A percentile compares a stretch with the other conserved stretches of the same genome.
phyloP scores from a whole-genome alignment of 768 basidiomycete species.

The Kwoniella botswanensis region DNA sequence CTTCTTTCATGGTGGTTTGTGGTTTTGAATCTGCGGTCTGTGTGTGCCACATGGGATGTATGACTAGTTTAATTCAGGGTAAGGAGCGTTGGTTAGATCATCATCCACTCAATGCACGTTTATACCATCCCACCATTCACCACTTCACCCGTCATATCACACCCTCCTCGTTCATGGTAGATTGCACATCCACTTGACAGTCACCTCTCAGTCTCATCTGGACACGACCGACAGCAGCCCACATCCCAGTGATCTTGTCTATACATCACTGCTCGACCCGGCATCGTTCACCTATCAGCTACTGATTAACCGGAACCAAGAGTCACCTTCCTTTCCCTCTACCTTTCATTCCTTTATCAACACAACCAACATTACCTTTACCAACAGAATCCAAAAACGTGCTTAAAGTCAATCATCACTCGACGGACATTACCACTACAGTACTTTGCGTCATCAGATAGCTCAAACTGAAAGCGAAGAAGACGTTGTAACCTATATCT shows the following conservation, averaged over 20 bases:
- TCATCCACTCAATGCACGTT: constrained; percentile 7
- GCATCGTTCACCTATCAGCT: neutral
- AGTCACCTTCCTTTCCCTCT: neutral
- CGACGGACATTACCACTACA: neutral
- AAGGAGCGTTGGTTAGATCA: neutral
- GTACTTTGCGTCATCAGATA: neutral
- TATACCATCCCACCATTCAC: neutral
- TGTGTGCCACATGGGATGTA: neutral
- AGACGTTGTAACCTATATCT: neutral
- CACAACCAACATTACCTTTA: neutral
- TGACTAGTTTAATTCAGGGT: neutral
- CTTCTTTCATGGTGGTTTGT: no score
- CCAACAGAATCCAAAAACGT: neutral
- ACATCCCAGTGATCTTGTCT: no score
- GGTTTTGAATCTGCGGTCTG: neutral
- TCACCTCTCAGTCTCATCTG: no score
- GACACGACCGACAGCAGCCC: no score
- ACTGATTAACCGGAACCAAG: neutral
- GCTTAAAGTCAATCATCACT: neutral
- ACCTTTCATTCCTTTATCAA: neutral
- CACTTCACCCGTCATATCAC: neutral
- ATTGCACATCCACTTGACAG: no score
- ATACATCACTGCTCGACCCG: no score
- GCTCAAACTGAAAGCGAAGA: neutral
- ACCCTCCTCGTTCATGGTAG: neutral